Percentiles rank a stretch among this genome's conserved stretches.
phyloP scores from a whole-genome alignment of 371 early-diverging fungal species.

The Haplosporangium sp. region DNA sequence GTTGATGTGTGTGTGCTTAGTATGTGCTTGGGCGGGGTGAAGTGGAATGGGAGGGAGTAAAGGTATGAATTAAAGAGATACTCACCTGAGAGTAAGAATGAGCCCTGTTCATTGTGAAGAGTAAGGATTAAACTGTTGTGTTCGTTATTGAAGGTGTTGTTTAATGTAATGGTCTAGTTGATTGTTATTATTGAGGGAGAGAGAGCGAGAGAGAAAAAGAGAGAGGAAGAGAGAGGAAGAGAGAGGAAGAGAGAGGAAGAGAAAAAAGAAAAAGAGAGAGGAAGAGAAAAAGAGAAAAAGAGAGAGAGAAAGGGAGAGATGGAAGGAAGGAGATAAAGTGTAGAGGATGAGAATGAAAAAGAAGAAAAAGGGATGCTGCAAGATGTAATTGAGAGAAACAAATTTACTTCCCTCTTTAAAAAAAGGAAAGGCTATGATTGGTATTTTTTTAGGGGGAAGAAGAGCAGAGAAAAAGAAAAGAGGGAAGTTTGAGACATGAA shows the following conservation, averaged over 20 bases:
- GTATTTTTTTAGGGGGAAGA: background rate
- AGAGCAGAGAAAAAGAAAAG: conserved; percentile 4
- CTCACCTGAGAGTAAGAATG: conserved; percentile 52
- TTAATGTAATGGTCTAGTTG: too few relatives aligned
- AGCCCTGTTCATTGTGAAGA: conserved; percentile 43
- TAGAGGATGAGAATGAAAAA: background rate
- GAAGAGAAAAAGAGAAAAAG: conserved; percentile 14
- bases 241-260: background rate
- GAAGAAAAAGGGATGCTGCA: background rate
- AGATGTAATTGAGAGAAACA: too few relatives aligned
- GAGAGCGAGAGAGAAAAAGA: background rate
- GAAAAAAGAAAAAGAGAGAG: background rate
- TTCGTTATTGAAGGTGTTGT: too few relatives aligned
- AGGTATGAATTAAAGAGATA: too few relatives aligned
- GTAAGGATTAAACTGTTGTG: background rate
- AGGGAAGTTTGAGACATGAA: too few relatives aligned
- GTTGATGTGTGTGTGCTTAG: too few relatives aligned
- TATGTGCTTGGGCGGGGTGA: too few relatives aligned
- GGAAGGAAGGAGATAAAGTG: background rate
- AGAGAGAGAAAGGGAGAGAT: conserved; percentile 6
- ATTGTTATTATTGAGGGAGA: background rate
- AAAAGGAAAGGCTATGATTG: too few relatives aligned
- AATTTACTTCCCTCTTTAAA: too few relatives aligned
- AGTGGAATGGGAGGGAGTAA: too few relatives aligned
- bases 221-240: background rate